phyloP scores from a whole-genome alignment of 164 flowering plant genomes.

The Pachysandra terminalis region DNA sequence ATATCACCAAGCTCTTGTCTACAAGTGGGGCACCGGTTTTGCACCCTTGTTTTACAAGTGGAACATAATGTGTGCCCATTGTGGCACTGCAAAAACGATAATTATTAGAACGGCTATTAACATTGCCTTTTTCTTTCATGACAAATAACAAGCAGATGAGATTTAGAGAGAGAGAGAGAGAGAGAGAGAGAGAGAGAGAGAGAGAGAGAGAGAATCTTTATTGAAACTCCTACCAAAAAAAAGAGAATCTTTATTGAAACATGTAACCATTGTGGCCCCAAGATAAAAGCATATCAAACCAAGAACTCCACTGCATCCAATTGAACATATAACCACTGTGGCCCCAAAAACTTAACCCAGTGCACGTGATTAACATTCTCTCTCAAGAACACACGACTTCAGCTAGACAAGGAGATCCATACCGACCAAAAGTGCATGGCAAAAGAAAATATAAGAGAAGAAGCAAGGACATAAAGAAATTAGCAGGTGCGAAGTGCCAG shows the following conservation, averaged over 20 bases:
- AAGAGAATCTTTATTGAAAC: too few species aligned
- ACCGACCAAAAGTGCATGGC: neutral
- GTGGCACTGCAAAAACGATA: slow-evolving; percentile 45
- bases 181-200: too few species aligned
- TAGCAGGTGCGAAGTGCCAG: too few species aligned
- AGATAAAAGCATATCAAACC: neutral
- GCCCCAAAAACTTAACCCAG: neutral
- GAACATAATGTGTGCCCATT: slow-evolving; percentile 68
- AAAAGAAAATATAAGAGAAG: neutral
- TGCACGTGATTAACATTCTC: neutral
- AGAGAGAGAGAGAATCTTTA: too few species aligned
- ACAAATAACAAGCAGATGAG: neutral
- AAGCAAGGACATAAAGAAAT: too few species aligned
- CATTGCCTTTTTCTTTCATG: neutral
- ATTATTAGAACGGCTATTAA: slow-evolving; percentile 4
- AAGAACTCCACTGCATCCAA: neutral
- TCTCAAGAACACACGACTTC: neutral
- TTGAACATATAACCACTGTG: neutral
- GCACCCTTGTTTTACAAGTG: slow-evolving; percentile 52
- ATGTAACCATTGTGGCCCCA: too few species aligned
- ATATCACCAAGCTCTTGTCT: slow-evolving; percentile 65
- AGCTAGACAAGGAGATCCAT: neutral
- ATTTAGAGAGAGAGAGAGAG: slow-evolving; percentile 7
- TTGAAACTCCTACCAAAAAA: too few species aligned
- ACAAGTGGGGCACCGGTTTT: slow-evolving; percentile 59